Base-by-base conservation (phyloP, 768 basidiomycete genomes). In the Botryobasidium botryosum region DNA sequence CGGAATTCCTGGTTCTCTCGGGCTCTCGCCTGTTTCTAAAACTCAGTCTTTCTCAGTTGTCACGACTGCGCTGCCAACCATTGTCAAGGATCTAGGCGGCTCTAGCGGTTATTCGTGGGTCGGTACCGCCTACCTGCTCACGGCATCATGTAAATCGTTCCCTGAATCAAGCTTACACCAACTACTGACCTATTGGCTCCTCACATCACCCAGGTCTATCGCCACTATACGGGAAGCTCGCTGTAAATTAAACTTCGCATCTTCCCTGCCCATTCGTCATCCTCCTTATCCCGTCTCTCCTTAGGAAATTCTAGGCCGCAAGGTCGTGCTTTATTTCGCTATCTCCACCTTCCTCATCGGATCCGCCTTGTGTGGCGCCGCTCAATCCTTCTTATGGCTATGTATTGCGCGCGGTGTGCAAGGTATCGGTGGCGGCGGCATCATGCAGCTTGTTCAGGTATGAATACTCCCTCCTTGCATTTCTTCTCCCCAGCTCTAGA, bases 351-450 rank as follows among this genome's bases (percentile, higher is more conserved):
- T 88, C 59, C 57, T 87, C 61, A 60, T 84, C 50, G 81, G 80
- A 17, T 83, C 81, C 5, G 82, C 81, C 1, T 61, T 87, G 44
- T 85, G 81, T 52, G 84, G 83, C 10, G 78, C 81, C 1, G 83
- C 84, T 0, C 77, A 87, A 56, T 74, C 44, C 45, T 78, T 86
- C 72, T 68, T 64, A 2, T 84, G 80, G 85, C 62, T 88, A 13
- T 74, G 85, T 27, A 66, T 80, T 1, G 71, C 71, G 33, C 72
- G 85, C 51, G 83, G 80, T 2, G 63, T 88, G 2, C 85, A 87
- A 56, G 85, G 85, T 7, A 74, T 86, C 25, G 85, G 84, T 21
- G 82, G 81, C 5, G 81, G 81, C 7, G 83, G 80, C 4, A 77
- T 85, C 47, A 64, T 83, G 15, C 79, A 65, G 48, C 63, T 84